phyloP scores from a whole-genome alignment of 345 rosid genomes.

The Microcos paniculata region DNA sequence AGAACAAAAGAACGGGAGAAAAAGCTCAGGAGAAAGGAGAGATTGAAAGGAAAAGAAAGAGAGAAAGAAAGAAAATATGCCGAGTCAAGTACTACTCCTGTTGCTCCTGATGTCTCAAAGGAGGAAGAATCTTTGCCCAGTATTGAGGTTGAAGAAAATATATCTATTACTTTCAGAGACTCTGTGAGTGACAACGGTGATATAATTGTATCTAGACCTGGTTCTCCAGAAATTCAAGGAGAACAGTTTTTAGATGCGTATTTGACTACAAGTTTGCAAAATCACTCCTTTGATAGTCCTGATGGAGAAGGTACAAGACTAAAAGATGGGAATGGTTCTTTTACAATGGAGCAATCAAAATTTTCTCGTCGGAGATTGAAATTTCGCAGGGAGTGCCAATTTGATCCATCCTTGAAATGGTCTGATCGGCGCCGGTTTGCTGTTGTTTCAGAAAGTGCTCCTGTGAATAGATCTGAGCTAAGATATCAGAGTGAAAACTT shows the following conservation, averaged over 20 bases:
- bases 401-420: constrained; percentile 57
- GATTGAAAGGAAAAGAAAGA: constrained; percentile 83
- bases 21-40: constrained; percentile 92
- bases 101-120: constrained; percentile 27
- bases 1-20: constrained; percentile 88
- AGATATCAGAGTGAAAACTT: constrained; percentile 52
- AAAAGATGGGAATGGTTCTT: constrained; percentile 52
- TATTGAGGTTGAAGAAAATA: constrained; percentile 35
- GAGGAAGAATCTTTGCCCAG: constrained; percentile 45
- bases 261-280: constrained; percentile 34
- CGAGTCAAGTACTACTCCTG: constrained; percentile 29
- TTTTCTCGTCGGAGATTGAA: constrained; percentile 53
- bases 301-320: constrained; percentile 29
- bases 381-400: constrained; percentile 49
- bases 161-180: background rate
- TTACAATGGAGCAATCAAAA: constrained; percentile 47
- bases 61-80: constrained; percentile 55
- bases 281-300: constrained; percentile 37
- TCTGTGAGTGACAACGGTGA: constrained; percentile 31
- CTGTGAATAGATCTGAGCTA: constrained; percentile 46
- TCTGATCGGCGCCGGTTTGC: constrained; percentile 52
- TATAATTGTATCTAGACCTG: constrained; percentile 48
- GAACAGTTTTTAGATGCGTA: constrained; percentile 37
- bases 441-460: constrained; percentile 47
- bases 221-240: constrained; percentile 50